phyloP scores from a whole-genome alignment of 257 asterid genomes.

The Anisodus tanguticus region DNA sequence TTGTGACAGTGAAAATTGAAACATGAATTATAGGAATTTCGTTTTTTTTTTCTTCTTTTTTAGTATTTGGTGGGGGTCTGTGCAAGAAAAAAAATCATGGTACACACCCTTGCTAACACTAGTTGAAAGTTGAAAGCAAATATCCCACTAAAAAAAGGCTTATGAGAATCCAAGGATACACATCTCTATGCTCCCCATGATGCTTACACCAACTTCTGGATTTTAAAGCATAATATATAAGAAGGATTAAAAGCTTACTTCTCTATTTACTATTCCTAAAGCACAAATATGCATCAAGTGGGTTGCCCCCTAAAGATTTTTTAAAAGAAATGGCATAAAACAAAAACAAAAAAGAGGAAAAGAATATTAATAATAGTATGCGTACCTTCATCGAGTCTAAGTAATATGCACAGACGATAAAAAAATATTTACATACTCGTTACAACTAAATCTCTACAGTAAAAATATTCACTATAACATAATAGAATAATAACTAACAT shows the following conservation, averaged over 20 bases:
- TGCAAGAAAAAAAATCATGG: slow-evolving; percentile 14
- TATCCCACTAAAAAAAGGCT: slow-evolving; percentile 34
- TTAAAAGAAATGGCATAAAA: neutral
- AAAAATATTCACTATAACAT: neutral
- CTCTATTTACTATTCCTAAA: neutral
- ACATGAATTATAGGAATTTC: neutral
- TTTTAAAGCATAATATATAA: slow-evolving; percentile 36
- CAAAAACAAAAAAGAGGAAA: neutral
- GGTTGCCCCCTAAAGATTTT: too few species aligned
- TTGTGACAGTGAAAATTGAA: neutral
- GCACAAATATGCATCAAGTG: neutral
- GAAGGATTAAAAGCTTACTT: slow-evolving; percentile 36
- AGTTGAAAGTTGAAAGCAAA: slow-evolving; percentile 35
- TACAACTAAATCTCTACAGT: neutral
- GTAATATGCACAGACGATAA: neutral
- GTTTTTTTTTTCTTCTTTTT: too few species aligned
- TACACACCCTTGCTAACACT: slow-evolving; percentile 36
- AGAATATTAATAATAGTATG: neutral
- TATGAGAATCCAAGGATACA: slow-evolving; percentile 50
- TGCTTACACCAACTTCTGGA: slow-evolving; percentile 40
- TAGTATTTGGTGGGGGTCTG: slow-evolving; percentile 15
- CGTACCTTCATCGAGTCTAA: neutral
- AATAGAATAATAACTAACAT: neutral
- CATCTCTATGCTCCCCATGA: slow-evolving; percentile 47
- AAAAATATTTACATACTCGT: neutral